phyloP scores from a whole-genome alignment of 805 yeast species.

The Candida ipomoeae region DNA sequence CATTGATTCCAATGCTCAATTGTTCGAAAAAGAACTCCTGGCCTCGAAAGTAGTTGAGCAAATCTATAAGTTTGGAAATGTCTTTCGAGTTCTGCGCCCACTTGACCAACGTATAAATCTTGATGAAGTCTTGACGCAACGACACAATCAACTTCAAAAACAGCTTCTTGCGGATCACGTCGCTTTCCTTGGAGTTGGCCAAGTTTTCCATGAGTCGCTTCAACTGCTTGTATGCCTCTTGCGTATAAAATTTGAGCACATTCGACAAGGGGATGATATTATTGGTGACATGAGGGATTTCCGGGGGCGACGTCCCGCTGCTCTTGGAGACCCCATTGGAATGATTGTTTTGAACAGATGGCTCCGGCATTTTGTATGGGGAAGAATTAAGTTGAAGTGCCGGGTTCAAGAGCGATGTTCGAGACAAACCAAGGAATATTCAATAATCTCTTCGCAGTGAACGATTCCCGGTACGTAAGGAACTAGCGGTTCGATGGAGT shows the following conservation, averaged over 20 bases:
- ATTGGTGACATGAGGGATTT: constrained; percentile 67
- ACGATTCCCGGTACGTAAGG: background rate
- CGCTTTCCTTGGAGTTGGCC: constrained; percentile 47
- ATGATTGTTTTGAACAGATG: constrained; percentile 1
- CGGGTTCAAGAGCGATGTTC: background rate
- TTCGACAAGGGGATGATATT: constrained; percentile 63
- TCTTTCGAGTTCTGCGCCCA: constrained; percentile 79
- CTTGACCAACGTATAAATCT: constrained; percentile 79
- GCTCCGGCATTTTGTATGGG: constrained; percentile 1
- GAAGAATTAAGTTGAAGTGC: background rate
- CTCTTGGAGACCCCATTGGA: background rate
- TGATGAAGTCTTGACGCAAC: constrained; percentile 77
- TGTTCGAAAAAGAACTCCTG: constrained; percentile 66
- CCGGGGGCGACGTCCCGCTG: constrained; percentile 24
- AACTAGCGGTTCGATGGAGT: background rate
- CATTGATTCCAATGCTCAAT: constrained; percentile 61
- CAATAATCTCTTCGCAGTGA: background rate
- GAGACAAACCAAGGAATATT: background rate
- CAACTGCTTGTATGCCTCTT: constrained; percentile 60
- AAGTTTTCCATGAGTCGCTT: constrained; percentile 58
- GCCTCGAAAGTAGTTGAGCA: constrained; percentile 80
- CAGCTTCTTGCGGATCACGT: constrained; percentile 59
- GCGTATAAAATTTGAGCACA: constrained; percentile 56
- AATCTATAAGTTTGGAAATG: constrained; percentile 73
- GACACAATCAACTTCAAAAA: constrained; percentile 66